Evolutionary conservation across 176 grass and related monocot species (phyloP), one percentile per base, ranked within the genome.

Genomic region (Poa pratensis): DNA sequence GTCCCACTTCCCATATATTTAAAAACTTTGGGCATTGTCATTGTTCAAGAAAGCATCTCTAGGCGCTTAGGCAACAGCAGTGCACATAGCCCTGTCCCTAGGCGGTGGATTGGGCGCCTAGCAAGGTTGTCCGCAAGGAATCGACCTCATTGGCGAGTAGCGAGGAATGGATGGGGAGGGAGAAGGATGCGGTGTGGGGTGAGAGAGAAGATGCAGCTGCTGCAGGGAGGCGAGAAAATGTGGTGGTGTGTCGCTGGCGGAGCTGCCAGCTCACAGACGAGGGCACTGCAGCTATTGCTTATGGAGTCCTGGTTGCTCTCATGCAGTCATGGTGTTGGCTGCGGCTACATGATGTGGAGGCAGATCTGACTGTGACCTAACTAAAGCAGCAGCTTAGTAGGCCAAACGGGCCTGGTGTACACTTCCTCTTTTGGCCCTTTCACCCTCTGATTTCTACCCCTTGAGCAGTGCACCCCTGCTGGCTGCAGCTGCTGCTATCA

Each of bases 1-100:
- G 35, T 22, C 52, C 76, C 26, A 75, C 27, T 53, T 53, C 26
- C 58, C 48, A 18, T 58, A 64, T 84, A 23, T 86, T 81, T 18
- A 82, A 90, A 77, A 65, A n/a, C 24, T 78, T 2, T 30, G 50
- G 52, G 7, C 26, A 64, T 64, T 64, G 61, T 64, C 61, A 30
- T 64, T 27, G 24, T 30, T 64, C 26, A 64, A 64, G 15, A 16
- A 64, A 0, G 61, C 13, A 1, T 64, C 26, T 63, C 60, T 63
- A 63, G 13, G 60, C 5, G 62, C 28, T 65, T 65, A 32, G 49
- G 49, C 14, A 12, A 30, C 61, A 65, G 6, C 15, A 65, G 0
- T 9, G 62, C 28, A 2, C 27, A 65, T 65, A 18, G 28, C 15
- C 27, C 30, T 65, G 14, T 15, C 14, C 62, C 62, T 65, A 65